Evolutionary conservation across 1,284 basidiomycete genomes (phyloP).

Genomic region (Leucoagaricus sp.): DNA sequence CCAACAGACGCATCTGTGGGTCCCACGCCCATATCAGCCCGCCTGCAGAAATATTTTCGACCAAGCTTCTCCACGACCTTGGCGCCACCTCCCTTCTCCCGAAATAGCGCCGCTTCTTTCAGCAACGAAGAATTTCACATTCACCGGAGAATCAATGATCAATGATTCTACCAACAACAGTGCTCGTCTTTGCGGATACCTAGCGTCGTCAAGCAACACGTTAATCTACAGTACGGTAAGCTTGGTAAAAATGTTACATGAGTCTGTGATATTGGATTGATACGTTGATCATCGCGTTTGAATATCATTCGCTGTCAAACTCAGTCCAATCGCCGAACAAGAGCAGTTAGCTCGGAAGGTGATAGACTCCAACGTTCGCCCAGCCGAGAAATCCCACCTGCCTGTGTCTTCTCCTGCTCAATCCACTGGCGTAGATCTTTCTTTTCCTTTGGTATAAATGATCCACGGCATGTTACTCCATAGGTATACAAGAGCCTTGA

Average conservation of each 20-base stretch:
- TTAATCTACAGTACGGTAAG: background rate
- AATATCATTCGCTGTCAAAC: no score
- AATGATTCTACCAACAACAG: background rate
- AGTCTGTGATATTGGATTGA: background rate
- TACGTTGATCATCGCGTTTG: background rate
- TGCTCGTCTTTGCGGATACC: background rate
- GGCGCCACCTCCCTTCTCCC: background rate
- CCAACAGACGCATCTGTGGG: background rate
- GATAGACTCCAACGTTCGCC: conserved; percentile 3
- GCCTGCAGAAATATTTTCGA: background rate
- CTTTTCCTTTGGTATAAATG: conserved; percentile 46
- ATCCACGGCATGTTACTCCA: conserved; percentile 42
- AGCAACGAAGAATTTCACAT: no score
- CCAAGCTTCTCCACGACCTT: background rate
- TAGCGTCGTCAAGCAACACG: background rate
- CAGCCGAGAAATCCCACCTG: background rate
- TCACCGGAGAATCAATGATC: background rate
- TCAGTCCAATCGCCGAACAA: background rate
- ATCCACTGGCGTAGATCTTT: conserved; percentile 39
- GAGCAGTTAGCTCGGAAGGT: background rate
- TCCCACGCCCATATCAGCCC: conserved; percentile 9
- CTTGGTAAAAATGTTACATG: background rate
- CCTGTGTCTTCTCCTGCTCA: conserved; percentile 22
- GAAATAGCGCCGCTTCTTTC: background rate
- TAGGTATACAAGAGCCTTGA: conserved; percentile 56